Percentiles rank a stretch among this genome's conserved stretches.
These are phyloP conservation scores for Iberis pinnata DNA, from an alignment of 345 rosid species.

Conservation along the genomic window DNA sequence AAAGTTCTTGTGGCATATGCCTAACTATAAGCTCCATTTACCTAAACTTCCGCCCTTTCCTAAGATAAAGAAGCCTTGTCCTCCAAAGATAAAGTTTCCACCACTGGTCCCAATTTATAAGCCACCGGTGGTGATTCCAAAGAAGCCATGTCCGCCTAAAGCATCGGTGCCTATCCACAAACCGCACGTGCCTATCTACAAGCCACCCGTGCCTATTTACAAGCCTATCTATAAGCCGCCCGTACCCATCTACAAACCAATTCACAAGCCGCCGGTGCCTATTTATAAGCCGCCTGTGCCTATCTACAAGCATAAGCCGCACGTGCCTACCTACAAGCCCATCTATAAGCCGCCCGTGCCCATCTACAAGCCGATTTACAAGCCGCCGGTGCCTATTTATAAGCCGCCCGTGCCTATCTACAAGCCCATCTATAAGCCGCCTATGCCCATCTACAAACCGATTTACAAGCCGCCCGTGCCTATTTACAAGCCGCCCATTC, in stretches of 20 bases:
- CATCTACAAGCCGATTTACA: not conserved
- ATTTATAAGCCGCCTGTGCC: no score
- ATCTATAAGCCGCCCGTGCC: conserved; percentile 30
- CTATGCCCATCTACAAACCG: conserved; percentile 13
- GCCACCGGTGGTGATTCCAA: conserved; percentile 25
- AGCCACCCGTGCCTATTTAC: conserved; percentile 14
- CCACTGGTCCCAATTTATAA: conserved; percentile 37
- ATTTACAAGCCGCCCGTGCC: no score
- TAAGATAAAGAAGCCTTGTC: conserved; percentile 25
- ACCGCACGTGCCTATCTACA: conserved; percentile 21
- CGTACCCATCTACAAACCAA: conserved; percentile 16
- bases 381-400: no score
- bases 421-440: no score
- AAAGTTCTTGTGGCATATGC: conserved; percentile 47
- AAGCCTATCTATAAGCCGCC: no score
- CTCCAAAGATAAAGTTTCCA: conserved; percentile 32
- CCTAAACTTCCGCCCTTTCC: conserved; percentile 32
- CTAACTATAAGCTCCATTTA: conserved; percentile 32
- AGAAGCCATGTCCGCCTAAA: conserved; percentile 35
- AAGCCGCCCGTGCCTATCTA: conserved; percentile 23
- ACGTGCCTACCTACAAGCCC: conserved; percentile 12
- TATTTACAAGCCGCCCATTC: conserved; percentile 29
- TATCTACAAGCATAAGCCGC: no score
- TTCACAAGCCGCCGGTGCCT: conserved; percentile 34
- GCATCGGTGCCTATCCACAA: conserved; percentile 14